Evolutionary conservation across 257 asterid species (phyloP).

Genomic region (Solanum chilense): DNA sequence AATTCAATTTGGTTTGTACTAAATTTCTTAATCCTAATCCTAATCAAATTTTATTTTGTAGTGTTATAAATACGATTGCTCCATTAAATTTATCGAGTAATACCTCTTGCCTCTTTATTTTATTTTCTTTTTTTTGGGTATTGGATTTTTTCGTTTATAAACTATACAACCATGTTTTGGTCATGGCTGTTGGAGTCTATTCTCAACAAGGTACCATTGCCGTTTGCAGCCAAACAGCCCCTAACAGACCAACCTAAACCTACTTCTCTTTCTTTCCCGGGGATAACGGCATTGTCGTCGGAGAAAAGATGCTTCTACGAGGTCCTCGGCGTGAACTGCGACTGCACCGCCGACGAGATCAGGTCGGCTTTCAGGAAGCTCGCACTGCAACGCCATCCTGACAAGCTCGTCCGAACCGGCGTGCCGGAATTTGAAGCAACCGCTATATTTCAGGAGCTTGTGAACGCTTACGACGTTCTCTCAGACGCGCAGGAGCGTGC

Average conservation of each 20-base stretch:
- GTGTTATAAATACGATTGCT: background rate
- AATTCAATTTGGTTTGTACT: background rate
- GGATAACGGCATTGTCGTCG: background rate
- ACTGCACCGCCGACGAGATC: background rate
- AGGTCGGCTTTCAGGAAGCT: background rate
- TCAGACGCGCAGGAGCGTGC: background rate
- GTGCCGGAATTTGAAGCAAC: background rate
- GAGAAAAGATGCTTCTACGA: background rate
- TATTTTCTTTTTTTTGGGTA: no score
- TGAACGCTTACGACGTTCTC: background rate
- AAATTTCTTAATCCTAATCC: no score
- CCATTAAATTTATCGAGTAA: background rate
- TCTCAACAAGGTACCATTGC: background rate
- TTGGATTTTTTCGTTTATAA: no score
- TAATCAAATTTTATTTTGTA: no score
- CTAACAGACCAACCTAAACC: background rate
- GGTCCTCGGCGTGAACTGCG: background rate
- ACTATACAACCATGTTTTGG: no score
- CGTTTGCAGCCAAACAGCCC: background rate
- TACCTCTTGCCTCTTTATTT: background rate
- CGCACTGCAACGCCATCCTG: background rate
- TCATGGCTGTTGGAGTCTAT: no score
- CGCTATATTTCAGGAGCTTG: background rate
- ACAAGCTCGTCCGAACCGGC: background rate
- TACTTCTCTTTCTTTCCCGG: background rate